phyloP scores from a whole-genome alignment of 1,139 yeast genomes.

The Suhomyces kunorum region DNA sequence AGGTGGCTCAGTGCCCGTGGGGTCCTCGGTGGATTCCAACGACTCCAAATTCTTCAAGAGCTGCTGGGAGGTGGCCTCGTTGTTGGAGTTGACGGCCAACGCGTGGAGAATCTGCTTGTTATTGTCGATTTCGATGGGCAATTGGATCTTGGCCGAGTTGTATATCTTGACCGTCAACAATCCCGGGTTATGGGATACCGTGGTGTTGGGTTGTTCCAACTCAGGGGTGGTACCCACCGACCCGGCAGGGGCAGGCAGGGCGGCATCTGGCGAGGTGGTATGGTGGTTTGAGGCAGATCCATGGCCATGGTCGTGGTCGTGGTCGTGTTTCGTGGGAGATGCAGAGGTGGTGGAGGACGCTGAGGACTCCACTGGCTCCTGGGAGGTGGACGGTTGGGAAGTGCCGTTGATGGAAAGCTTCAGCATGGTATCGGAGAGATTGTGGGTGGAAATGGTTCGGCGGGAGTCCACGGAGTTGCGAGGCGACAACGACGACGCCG shows the following conservation, averaged over 20 bases:
- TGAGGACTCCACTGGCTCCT: constrained; percentile 9
- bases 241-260: constrained; percentile 1
- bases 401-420: constrained; percentile 26
- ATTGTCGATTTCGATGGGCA: constrained; percentile 62
- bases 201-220: constrained; percentile 12
- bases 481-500: constrained; percentile 18
- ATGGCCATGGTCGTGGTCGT: constrained; percentile 2
- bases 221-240: constrained; percentile 11
- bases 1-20: not conserved
- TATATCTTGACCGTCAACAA: constrained; percentile 69
- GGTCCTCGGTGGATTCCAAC: constrained; percentile 24
- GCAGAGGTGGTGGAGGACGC: constrained; percentile 13
- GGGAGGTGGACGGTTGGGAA: constrained; percentile 1
- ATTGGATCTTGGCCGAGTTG: constrained; percentile 56
- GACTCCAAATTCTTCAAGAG: constrained; percentile 33
- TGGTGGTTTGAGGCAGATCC: too few relatives aligned
- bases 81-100: constrained; percentile 50
- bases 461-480: constrained; percentile 32
- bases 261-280: too few relatives aligned
- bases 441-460: constrained; percentile 27
- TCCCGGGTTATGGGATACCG: constrained; percentile 50
- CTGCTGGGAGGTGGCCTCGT: constrained; percentile 39
- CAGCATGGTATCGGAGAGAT: constrained; percentile 30
- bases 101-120: constrained; percentile 54
- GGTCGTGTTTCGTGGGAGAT: constrained; percentile 8